These are phyloP conservation scores for Sechiopsis laciniata DNA, from an alignment of 306 rosid genomes.

Conservation along the genomic window DNA sequence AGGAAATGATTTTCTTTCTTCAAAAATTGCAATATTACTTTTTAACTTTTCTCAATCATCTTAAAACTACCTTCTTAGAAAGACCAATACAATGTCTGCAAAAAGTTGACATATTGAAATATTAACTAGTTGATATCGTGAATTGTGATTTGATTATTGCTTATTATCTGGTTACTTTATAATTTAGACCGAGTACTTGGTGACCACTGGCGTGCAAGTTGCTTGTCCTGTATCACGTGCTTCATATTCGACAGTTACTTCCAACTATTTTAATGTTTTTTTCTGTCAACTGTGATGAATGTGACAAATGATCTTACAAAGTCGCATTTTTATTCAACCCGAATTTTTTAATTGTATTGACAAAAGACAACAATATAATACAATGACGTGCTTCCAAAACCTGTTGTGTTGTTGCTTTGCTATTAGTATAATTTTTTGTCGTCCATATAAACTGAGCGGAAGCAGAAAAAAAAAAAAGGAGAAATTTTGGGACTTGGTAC, in stretches of 20 bases:
- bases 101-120: no score
- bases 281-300: slow-evolving; percentile 4
- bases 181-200: slow-evolving; percentile 5
- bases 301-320: not conserved
- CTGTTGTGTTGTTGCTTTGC: not conserved
- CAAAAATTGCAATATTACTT: no score
- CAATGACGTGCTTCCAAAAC: slow-evolving; percentile 12
- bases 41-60: no score
- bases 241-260: not conserved
- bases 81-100: no score
- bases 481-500: not conserved
- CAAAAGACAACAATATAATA: not conserved
- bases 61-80: no score
- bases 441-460: not conserved
- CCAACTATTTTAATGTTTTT: not conserved
- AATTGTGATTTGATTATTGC: not conserved
- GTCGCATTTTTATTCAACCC: not conserved
- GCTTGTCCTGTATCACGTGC: not conserved
- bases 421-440: not conserved
- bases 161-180: not conserved
- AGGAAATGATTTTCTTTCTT: no score
- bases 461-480: not conserved
- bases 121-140: not conserved
- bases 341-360: not conserved
- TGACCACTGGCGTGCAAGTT: not conserved